Evolutionary conservation across 2,329 filamentous ascomycete species (phyloP).

Genomic region (Colletotrichum endophyticum): DNA sequence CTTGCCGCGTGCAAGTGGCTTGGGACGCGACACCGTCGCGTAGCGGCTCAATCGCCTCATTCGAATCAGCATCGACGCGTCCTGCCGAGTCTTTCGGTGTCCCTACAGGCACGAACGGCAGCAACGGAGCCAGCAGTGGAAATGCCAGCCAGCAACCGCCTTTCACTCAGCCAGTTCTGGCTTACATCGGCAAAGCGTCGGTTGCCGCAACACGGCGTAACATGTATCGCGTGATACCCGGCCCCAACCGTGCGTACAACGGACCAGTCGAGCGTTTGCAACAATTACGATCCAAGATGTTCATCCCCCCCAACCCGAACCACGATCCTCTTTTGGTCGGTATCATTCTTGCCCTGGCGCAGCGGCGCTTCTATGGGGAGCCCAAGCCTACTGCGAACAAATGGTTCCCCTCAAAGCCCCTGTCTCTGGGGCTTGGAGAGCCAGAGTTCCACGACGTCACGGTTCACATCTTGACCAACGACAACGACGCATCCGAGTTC

Average conservation of each 20-base stretch:
- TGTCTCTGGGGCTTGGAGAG: not conserved
- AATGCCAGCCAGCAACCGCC: not conserved
- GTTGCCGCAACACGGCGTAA: slow-evolving; percentile 50
- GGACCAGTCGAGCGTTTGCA: slow-evolving; percentile 53
- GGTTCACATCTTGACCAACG: slow-evolving; percentile 56
- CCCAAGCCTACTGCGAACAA: slow-evolving; percentile 9
- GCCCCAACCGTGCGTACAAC: slow-evolving; percentile 47
- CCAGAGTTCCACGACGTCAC: slow-evolving; percentile 52
- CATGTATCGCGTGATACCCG: slow-evolving; percentile 49
- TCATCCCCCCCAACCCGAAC: slow-evolving; percentile 52
- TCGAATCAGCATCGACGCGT: slow-evolving; percentile 41
- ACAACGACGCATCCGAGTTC: slow-evolving; percentile 53
- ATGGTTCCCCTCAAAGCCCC: slow-evolving; percentile 4
- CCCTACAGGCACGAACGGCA: not conserved
- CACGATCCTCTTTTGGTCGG: slow-evolving; percentile 59
- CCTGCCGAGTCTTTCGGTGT: slow-evolving; percentile 32
- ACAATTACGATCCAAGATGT: slow-evolving; percentile 47
- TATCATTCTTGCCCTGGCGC: slow-evolving; percentile 61
- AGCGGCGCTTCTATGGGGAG: slow-evolving; percentile 53
- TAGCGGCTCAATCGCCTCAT: slow-evolving; percentile 27
- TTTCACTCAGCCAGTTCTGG: slow-evolving; percentile 36
- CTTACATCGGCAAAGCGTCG: slow-evolving; percentile 54
- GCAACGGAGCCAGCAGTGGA: not conserved
- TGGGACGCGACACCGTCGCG: slow-evolving; percentile 45
- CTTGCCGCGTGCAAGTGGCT: slow-evolving; percentile 52